These are phyloP conservation scores for Penicillium olsonii DNA, from an alignment of 2,329 filamentous ascomycete genomes.

Conservation along the genomic window DNA sequence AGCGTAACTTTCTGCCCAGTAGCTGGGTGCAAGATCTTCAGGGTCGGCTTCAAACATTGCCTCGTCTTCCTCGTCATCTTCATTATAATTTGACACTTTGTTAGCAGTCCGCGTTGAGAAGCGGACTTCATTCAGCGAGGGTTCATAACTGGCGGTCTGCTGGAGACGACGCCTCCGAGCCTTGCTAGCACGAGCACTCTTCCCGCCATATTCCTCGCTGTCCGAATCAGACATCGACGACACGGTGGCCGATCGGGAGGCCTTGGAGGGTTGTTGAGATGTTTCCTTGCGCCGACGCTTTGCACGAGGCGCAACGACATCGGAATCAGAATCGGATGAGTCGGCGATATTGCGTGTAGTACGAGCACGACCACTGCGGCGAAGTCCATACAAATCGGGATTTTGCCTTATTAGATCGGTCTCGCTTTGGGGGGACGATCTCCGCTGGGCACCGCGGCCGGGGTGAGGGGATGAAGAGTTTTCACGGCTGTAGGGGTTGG, in stretches of 20 bases:
- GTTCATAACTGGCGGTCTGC: constrained; percentile 63
- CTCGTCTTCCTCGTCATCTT: constrained; percentile 62
- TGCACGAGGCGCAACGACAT: constrained; percentile 57
- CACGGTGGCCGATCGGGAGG: constrained; percentile 48
- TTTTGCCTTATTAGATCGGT: constrained; percentile 87
- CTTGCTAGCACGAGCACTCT: constrained; percentile 70
- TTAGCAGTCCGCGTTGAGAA: constrained; percentile 87
- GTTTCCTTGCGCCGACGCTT: constrained; percentile 54
- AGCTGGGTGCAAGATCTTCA: constrained; percentile 65
- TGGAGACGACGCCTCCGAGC: constrained; percentile 73
- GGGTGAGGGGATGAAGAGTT: constrained; percentile 72
- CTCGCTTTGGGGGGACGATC: constrained; percentile 66
- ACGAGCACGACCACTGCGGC: constrained; percentile 76
- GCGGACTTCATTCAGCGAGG: constrained; percentile 76
- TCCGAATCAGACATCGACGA: constrained; percentile 69
- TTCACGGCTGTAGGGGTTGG: constrained; percentile 58
- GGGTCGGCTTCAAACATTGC: constrained; percentile 59
- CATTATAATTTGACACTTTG: constrained; percentile 69
- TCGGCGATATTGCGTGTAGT: constrained; percentile 64
- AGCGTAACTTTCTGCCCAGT: constrained; percentile 65
- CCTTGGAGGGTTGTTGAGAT: constrained; percentile 55
- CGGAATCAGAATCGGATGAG: constrained; percentile 69
- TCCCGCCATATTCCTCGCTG: constrained; percentile 74
- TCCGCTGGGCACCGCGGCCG: constrained; percentile 70
- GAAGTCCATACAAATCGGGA: constrained; percentile 89